These are phyloP conservation scores for Aspergillus affinis DNA, from an alignment of 495 filamentous ascomycete species.

Conservation along the genomic window DNA sequence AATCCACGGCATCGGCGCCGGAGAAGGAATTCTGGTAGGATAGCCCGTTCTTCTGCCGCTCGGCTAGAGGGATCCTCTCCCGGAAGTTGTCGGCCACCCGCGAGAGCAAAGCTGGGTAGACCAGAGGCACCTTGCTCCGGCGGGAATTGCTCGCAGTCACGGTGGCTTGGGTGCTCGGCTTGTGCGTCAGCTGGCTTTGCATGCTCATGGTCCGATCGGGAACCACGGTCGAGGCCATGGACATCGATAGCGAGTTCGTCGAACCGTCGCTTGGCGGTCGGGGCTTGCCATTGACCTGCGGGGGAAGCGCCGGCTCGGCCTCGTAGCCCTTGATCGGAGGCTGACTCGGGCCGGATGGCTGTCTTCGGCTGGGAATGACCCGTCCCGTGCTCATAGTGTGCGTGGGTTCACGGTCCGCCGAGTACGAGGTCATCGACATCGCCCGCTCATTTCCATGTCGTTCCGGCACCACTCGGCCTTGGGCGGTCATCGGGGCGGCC, in stretches of 20 bases:
- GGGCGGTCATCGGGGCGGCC: slow-evolving; percentile 72
- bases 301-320: slow-evolving; percentile 22
- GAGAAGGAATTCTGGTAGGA: slow-evolving; percentile 97
- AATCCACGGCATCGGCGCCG: slow-evolving; percentile 90
- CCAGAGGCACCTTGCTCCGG: slow-evolving; percentile 67
- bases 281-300: slow-evolving; percentile 27
- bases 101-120: slow-evolving; percentile 91
- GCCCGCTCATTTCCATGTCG: slow-evolving; percentile 81
- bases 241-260: slow-evolving; percentile 65
- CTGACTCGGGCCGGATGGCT: slow-evolving; percentile 54
- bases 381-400: slow-evolving; percentile 86
- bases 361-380: slow-evolving; percentile 69
- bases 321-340: slow-evolving; percentile 20
- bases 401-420: slow-evolving; percentile 70
- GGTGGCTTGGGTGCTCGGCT: slow-evolving; percentile 34
- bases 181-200: slow-evolving; percentile 38
- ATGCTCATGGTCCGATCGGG: slow-evolving; percentile 51
- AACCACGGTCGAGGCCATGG: slow-evolving; percentile 80
- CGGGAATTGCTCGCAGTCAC: slow-evolving; percentile 46
- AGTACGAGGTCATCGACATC: slow-evolving; percentile 93
- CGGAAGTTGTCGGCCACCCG: slow-evolving; percentile 87
- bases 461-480: slow-evolving; percentile 87
- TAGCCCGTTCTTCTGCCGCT: slow-evolving; percentile 93
- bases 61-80: slow-evolving; percentile 75
- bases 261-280: slow-evolving; percentile 48